These are phyloP conservation scores for Skeletonema menzelii DNA, from an alignment of 108 stramenopile genomes.

Conservation along the genomic window DNA sequence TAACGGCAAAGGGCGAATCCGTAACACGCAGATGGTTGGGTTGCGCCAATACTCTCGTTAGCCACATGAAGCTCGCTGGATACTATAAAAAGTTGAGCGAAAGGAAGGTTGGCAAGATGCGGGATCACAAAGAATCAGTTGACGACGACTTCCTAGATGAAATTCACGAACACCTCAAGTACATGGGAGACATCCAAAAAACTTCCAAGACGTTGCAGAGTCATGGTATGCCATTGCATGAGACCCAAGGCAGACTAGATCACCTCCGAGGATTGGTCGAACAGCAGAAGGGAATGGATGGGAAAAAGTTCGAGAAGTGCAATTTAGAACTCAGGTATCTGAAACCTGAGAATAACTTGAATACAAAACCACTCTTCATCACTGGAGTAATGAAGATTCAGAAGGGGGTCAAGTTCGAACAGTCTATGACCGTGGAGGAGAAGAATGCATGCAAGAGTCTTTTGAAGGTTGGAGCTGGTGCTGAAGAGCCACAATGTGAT, in stretches of 20 bases:
- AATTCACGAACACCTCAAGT: not conserved
- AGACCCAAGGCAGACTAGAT: conserved; percentile 10
- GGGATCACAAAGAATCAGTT: not conserved
- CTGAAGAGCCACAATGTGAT: too few species aligned
- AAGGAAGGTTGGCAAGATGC: conserved; percentile 3
- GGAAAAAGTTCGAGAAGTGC: conserved; percentile 4
- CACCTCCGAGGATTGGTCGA: not conserved
- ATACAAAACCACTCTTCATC: conserved; percentile 1
- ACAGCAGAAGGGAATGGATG: not conserved
- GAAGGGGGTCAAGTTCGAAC: not conserved
- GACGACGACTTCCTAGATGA: conserved; percentile 2
- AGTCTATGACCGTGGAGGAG: not conserved
- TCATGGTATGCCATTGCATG: not conserved
- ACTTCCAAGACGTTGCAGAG: not conserved
- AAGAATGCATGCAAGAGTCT: not conserved
- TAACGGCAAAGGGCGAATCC: conserved; percentile 9
- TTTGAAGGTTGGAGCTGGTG: too few species aligned
- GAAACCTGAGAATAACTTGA: conserved; percentile 4
- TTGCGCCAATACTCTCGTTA: not conserved
- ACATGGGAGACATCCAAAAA: conserved; percentile 3
- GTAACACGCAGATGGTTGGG: conserved; percentile 17
- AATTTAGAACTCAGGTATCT: not conserved
- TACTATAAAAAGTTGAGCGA: not conserved
- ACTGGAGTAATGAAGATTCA: conserved; percentile 13
- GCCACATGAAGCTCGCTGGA: not conserved